phyloP scores from a whole-genome alignment of 2,329 filamentous ascomycete species.

The Epicoccum nigrum region DNA sequence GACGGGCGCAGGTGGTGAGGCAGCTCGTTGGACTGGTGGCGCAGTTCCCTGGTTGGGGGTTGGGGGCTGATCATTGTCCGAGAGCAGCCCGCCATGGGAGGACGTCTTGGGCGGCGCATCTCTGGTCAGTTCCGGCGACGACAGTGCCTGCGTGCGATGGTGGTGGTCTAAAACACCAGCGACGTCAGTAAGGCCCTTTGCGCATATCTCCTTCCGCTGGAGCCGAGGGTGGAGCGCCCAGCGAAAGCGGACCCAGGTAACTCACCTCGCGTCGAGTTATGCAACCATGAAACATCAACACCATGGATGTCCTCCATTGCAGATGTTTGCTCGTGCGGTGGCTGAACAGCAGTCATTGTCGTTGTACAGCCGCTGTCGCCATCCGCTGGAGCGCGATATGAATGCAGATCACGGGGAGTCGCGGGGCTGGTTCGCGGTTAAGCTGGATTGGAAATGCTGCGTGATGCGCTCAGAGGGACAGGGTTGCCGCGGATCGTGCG shows the following conservation, averaged over 20 bases:
- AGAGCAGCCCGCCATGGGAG: slow-evolving; percentile 39
- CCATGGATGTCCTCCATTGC: slow-evolving; percentile 80
- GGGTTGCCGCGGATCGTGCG: slow-evolving; percentile 4
- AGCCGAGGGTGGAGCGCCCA: slow-evolving; percentile 29
- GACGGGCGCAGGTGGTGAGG: slow-evolving; percentile 28
- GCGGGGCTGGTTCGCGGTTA: slow-evolving; percentile 39
- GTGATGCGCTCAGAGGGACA: slow-evolving; percentile 9
- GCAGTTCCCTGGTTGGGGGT: slow-evolving; percentile 17
- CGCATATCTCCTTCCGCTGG: slow-evolving; percentile 20
- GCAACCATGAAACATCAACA: slow-evolving; percentile 90
- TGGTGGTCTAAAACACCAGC: slow-evolving; percentile 38
- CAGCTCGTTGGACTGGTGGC: slow-evolving; percentile 24
- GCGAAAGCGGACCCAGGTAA: slow-evolving; percentile 46
- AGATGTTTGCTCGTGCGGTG: slow-evolving; percentile 26
- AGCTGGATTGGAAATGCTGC: slow-evolving; percentile 12
- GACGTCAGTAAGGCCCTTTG: slow-evolving; percentile 27
- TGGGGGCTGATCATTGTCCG: slow-evolving; percentile 24
- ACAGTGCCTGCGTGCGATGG: slow-evolving; percentile 45
- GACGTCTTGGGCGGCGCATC: slow-evolving; percentile 46
- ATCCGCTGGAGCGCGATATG: slow-evolving; percentile 28
- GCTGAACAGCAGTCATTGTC: slow-evolving; percentile 32
- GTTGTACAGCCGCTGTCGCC: slow-evolving; percentile 28
- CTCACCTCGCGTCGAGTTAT: slow-evolving; percentile 79
- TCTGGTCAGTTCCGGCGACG: slow-evolving; percentile 42
- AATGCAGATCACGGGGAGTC: slow-evolving; percentile 19